These are phyloP conservation scores for Pythium folliculosum DNA, from an alignment of 352 stramenopile genomes.

Conservation along the genomic window DNA sequence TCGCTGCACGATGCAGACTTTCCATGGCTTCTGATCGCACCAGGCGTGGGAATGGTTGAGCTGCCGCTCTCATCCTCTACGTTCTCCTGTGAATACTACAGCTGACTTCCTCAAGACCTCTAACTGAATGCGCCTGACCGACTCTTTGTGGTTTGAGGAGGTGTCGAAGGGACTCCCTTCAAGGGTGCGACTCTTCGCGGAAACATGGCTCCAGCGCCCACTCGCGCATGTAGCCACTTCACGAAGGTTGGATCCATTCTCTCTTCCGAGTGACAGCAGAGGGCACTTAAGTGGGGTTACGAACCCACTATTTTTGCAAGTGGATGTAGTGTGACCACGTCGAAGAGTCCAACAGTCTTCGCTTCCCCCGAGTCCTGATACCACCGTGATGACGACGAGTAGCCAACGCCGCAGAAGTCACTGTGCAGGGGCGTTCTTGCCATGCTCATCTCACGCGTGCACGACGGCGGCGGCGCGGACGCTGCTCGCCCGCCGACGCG, in stretches of 20 bases:
- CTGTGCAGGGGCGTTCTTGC: background rate
- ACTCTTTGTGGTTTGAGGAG: too few species aligned
- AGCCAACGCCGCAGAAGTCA: background rate
- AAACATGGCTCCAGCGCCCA: background rate
- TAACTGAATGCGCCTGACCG: too few species aligned
- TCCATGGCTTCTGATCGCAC: too few species aligned
- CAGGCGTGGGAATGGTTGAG: too few species aligned
- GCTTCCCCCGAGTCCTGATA: conserved; percentile 1
- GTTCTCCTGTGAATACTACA: too few species aligned
- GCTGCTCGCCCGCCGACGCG: background rate
- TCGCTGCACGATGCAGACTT: too few species aligned
- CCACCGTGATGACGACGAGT: background rate
- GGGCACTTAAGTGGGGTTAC: conserved; percentile 1
- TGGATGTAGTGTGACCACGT: background rate
- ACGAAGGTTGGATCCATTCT: background rate
- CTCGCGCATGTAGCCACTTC: background rate
- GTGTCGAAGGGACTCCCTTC: too few species aligned
- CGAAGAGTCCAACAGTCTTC: conserved; percentile 1
- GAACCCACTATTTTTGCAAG: conserved; percentile 15
- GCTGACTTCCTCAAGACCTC: too few species aligned
- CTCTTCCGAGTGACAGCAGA: background rate
- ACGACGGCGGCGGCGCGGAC: background rate
- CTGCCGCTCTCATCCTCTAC: too few species aligned
- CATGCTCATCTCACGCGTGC: conserved; percentile 27
- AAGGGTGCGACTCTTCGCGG: background rate